Evolutionary conservation across 495 filamentous ascomycete species (phyloP).

Genomic region (Podospora tetraspora): DNA sequence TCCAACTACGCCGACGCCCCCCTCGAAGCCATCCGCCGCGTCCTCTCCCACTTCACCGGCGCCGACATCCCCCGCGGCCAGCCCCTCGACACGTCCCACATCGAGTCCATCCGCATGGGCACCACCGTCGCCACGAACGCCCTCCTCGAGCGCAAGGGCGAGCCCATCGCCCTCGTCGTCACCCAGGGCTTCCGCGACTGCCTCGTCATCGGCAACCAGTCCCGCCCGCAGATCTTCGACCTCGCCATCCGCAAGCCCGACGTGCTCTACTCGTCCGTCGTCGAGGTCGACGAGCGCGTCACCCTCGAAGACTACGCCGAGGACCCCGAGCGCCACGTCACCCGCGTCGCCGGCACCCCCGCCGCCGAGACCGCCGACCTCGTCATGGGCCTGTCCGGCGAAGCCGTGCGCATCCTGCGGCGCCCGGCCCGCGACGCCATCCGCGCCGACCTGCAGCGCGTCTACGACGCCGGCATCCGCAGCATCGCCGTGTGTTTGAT

Average conservation of each 20-base stretch:
- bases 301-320: slow-evolving; percentile 87
- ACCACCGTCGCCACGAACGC: slow-evolving; percentile 89
- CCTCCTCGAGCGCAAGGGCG: slow-evolving; percentile 87
- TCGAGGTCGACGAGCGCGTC: slow-evolving; percentile 78
- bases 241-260: slow-evolving; percentile 74
- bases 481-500: slow-evolving; percentile 75
- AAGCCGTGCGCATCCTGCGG: slow-evolving; percentile 62
- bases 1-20: slow-evolving; percentile 85
- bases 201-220: slow-evolving; percentile 81
- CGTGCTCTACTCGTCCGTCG: slow-evolving; percentile 67
- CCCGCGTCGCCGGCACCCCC: slow-evolving; percentile 30
- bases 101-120: slow-evolving; percentile 83
- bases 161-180: slow-evolving; percentile 83
- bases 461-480: slow-evolving; percentile 58
- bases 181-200: slow-evolving; percentile 93
- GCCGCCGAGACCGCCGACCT: slow-evolving; percentile 41
- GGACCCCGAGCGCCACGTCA: slow-evolving; percentile 58
- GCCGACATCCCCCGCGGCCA: slow-evolving; percentile 73
- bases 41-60: slow-evolving; percentile 74
- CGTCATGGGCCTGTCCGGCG: slow-evolving; percentile 62
- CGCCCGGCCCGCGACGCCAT: slow-evolving; percentile 52
- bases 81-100: slow-evolving; percentile 75
- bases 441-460: slow-evolving; percentile 47
- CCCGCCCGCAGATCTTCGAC: slow-evolving; percentile 78
- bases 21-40: slow-evolving; percentile 83